Base-by-base conservation (phyloP, 768 basidiomycete species). In the Lactarius trivialis region DNA sequence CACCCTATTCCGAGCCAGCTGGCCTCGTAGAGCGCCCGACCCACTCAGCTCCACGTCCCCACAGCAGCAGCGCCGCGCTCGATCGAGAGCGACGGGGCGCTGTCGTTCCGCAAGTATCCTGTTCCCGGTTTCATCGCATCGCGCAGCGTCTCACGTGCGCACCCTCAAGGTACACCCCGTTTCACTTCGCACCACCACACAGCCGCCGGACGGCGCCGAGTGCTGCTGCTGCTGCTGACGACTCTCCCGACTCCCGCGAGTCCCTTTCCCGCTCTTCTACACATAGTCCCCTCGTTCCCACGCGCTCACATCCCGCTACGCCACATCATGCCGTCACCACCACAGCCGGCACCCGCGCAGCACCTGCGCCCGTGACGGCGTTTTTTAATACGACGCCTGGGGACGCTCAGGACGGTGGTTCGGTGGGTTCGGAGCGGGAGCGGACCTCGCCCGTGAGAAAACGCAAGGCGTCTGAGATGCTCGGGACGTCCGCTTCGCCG, bases 401-500 rank as follows among this genome's bases (percentile, higher is more conserved):
- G 24, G 62, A 63, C n/a, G 21, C 63, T 4, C 48, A 55, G 30
- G 63, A 60, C 14, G 14, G 1, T 34, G 19, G 6, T 1, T 33
- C 5, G 21, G 8, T 24, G 54, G 21, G 28, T 5, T 19, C 55
- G 36, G 36, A 12, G 12, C 11, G 9, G 50, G 21, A 24, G 7
- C 58, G 48, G 41, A 60, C 54, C 26, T 36, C 63, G 19, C 63
- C 63, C 14, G 2, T n/a, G 19, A 45, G 63, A 34, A 64, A 64
- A 55, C 63, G 63, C 58, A 64, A 64, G 58, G 63, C 58, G 26
- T 60, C 58, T 14, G 63, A 64, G 53, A 64, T 64, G 63, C 53
- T 60, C 48, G 63, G 58, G 15, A 32, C 60, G 26, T 48, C 45
- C 6, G 56, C 48, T 3, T 60, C 63, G 0, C 63, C 63, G 24